These are phyloP conservation scores for Fusarium oxysporum DNA, from an alignment of 2,329 filamentous ascomycete genomes.

Conservation along the genomic window DNA sequence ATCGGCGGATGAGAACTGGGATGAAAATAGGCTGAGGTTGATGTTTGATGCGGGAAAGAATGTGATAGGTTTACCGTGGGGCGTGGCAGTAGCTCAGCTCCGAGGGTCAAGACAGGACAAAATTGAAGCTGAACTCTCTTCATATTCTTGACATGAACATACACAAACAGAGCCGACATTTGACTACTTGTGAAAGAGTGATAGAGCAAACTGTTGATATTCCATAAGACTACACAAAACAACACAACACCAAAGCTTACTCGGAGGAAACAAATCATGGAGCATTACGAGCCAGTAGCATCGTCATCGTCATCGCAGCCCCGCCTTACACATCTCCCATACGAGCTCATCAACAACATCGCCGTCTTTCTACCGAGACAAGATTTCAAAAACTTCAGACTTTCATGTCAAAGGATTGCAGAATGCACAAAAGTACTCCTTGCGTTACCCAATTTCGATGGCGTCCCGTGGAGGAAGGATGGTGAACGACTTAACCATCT, in stretches of 20 bases:
- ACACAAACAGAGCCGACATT: not conserved
- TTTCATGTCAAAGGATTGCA: conserved; percentile 28
- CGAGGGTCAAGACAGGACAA: not conserved
- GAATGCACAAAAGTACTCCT: conserved; percentile 12
- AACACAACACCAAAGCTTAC: conserved; percentile 2
- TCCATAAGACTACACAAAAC: not conserved
- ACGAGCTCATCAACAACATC: conserved; percentile 57
- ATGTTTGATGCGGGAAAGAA: conserved; percentile 11
- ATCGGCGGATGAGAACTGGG: not conserved
- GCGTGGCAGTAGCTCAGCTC: conserved; percentile 3
- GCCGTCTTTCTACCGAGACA: conserved; percentile 54
- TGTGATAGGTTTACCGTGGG: conserved; percentile 12
- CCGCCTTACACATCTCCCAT: conserved; percentile 45
- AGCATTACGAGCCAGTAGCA: not conserved
- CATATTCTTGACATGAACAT: not conserved
- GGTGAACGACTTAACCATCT: conserved; percentile 58
- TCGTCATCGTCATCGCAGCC: conserved; percentile 6
- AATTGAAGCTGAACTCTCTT: not conserved
- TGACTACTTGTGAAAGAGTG: not conserved
- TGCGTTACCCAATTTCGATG: conserved; percentile 52
- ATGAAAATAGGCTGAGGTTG: conserved; percentile 16
- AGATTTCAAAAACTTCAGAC: conserved; percentile 56
- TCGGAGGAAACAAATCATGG: not conserved
- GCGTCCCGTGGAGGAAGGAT: conserved; percentile 59
- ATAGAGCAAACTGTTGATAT: too few relatives aligned